Percentiles rank a stretch among this genome's conserved stretches.
Evolutionary conservation across 1,139 yeast species (phyloP).

Genomic region (Candida sojae): DNA sequence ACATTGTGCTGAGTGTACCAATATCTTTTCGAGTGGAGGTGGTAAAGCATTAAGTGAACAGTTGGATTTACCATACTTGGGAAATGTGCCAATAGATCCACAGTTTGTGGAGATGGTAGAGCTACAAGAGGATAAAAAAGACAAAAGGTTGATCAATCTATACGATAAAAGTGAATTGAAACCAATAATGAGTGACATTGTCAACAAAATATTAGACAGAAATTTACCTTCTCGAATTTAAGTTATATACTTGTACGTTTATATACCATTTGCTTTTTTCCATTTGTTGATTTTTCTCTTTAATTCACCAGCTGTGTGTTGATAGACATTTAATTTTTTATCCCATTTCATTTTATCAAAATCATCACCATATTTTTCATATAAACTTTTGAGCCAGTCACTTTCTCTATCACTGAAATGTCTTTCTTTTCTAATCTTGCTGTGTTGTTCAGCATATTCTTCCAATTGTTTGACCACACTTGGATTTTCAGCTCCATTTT

Average conservation of each 20-base stretch:
- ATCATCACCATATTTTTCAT: conserved; percentile 83
- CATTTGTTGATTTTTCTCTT: conserved; percentile 67
- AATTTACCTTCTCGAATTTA: conserved; percentile 34
- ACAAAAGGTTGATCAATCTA: conserved; percentile 31
- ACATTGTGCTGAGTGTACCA: conserved; percentile 86
- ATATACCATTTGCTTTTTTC: conserved; percentile 47
- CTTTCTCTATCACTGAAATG: conserved; percentile 70
- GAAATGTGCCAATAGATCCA: conserved; percentile 92
- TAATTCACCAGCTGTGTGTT: conserved; percentile 84
- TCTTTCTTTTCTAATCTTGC: conserved; percentile 50
- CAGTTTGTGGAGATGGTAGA: conserved; percentile 84
- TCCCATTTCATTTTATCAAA: conserved; percentile 93
- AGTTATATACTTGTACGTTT: not conserved
- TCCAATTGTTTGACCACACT: conserved; percentile 71
- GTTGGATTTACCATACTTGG: conserved; percentile 67
- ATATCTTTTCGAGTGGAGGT: conserved; percentile 94
- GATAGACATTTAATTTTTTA: conserved; percentile 76
- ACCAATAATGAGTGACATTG: conserved; percentile 54
- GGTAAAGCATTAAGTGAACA: conserved; percentile 70
- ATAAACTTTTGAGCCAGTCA: conserved; percentile 67
- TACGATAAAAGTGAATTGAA: conserved; percentile 39
- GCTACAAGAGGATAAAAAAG: conserved; percentile 37
- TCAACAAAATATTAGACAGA: conserved; percentile 44
- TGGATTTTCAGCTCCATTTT: conserved; percentile 31
- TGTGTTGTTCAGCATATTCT: conserved; percentile 57